Evolutionary conservation across 805 yeast genomes (phyloP).

Genomic region (Scheffersomyces spartinae): DNA sequence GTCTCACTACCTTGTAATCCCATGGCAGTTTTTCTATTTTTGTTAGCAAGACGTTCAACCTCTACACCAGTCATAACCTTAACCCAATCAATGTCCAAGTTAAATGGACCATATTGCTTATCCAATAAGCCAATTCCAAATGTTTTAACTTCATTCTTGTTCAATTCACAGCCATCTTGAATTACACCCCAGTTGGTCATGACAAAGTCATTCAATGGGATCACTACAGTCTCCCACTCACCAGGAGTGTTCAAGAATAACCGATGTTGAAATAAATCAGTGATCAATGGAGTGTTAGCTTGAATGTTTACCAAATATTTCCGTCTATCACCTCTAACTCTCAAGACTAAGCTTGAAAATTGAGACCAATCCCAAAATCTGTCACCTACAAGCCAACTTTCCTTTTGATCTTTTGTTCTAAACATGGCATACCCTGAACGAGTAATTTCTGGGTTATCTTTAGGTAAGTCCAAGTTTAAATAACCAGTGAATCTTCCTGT

Average conservation of each 20-base stretch:
- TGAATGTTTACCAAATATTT: constrained; percentile 73
- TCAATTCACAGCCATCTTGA: constrained; percentile 41
- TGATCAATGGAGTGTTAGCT: constrained; percentile 64
- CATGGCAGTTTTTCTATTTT: too few species aligned
- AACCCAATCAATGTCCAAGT: constrained; percentile 59
- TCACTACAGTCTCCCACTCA: constrained; percentile 73
- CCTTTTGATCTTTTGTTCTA: constrained; percentile 57
- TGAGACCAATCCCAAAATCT: constrained; percentile 59
- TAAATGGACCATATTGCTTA: constrained; percentile 65
- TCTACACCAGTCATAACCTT: constrained; percentile 54
- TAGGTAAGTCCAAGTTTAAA: constrained; percentile 57
- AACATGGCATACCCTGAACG: constrained; percentile 78
- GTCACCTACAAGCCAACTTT: constrained; percentile 34
- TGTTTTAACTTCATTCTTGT: constrained; percentile 54
- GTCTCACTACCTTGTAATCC: too few species aligned
- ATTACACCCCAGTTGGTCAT: constrained; percentile 72
- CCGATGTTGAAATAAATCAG: constrained; percentile 77
- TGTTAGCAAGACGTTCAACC: too few species aligned
- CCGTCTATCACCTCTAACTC: constrained; percentile 65
- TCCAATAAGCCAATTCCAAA: constrained; percentile 73
- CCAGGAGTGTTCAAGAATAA: constrained; percentile 62
- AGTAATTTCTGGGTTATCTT: constrained; percentile 49
- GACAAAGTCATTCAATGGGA: constrained; percentile 70
- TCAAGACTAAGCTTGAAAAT: constrained; percentile 48
- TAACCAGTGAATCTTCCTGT: constrained; percentile 39